Conservation (phyloP, 2,329 filamentous ascomycete genomes). For the Geosmithia putterillii region DNA sequence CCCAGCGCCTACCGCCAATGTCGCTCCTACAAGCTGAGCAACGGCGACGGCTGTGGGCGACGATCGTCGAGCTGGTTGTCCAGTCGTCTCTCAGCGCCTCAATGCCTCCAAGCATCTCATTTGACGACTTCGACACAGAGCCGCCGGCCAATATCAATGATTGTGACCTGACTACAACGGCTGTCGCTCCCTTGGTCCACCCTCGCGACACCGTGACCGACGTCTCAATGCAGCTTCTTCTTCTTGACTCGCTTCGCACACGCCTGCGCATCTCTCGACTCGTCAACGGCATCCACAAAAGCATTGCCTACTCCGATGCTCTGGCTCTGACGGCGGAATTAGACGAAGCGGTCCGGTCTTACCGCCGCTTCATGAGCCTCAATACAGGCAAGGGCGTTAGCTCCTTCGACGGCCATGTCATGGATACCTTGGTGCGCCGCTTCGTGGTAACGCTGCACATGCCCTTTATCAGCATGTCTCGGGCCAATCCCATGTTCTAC, state of each 20-base stretch:
- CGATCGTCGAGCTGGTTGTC: conserved; percentile 24
- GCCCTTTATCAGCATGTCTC: conserved; percentile 29
- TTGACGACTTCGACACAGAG: conserved; percentile 26
- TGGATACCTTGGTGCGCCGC: conserved; percentile 38
- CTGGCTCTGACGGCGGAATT: conserved; percentile 21
- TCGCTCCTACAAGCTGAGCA: conserved; percentile 21
- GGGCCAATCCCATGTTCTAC: conserved; percentile 30
- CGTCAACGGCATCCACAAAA: conserved; percentile 18
- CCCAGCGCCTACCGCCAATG: conserved; percentile 21
- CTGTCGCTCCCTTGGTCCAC: conserved; percentile 4
- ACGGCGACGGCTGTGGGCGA: conserved; percentile 28
- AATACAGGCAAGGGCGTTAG: background rate
- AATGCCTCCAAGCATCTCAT: conserved; percentile 24
- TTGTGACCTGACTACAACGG: conserved; percentile 9
- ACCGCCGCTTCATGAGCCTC: background rate
- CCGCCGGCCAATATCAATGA: conserved; percentile 23
- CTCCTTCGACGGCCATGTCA: conserved; percentile 33
- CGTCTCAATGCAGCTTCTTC: conserved; percentile 20
- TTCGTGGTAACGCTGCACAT: conserved; percentile 43
- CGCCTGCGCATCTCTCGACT: conserved; percentile 20
- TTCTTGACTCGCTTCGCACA: conserved; percentile 20
- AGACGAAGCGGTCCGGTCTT: conserved; percentile 10
- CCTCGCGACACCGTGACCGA: conserved; percentile 9
- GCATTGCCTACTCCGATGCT: conserved; percentile 19
- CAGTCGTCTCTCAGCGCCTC: conserved; percentile 24